phyloP scores from a whole-genome alignment of 768 basidiomycete genomes.

The Macrolepiota fuliginosa region DNA sequence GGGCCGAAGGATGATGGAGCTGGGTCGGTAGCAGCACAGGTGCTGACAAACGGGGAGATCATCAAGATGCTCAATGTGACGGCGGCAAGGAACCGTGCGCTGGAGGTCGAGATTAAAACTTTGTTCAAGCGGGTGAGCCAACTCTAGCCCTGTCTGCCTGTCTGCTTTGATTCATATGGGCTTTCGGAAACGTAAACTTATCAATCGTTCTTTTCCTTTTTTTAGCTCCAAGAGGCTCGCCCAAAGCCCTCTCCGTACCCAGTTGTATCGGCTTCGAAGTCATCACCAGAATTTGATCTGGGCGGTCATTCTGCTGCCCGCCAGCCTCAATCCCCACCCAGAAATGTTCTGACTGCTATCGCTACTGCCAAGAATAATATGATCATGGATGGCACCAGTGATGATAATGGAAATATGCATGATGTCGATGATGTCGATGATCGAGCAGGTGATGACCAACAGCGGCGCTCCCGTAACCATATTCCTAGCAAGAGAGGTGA shows the following conservation, averaged over 20 bases:
- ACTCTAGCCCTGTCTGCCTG: neutral
- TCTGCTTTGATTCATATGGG: neutral
- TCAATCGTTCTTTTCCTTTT: slow-evolving; percentile 13
- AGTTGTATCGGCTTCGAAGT: slow-evolving; percentile 11
- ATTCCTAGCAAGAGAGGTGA: slow-evolving; percentile 2
- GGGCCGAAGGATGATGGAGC: neutral
- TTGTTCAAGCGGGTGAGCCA: slow-evolving; percentile 33
- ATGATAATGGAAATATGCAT: neutral
- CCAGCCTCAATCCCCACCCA: neutral
- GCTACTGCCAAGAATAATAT: neutral
- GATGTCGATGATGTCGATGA: slow-evolving; percentile 1
- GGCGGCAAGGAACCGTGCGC: slow-evolving; percentile 35
- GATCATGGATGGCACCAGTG: neutral
- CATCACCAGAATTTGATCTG: slow-evolving; percentile 3
- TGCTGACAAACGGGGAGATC: slow-evolving; percentile 35
- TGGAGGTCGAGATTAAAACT: slow-evolving; percentile 43
- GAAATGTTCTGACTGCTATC: neutral
- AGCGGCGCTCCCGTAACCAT: neutral
- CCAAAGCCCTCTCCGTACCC: neutral
- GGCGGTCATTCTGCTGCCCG: neutral
- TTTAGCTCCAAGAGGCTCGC: slow-evolving; percentile 22
- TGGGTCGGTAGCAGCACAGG: neutral
- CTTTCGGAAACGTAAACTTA: slow-evolving; percentile 3
- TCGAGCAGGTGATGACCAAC: slow-evolving; percentile 4
- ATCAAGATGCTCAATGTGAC: slow-evolving; percentile 37